Conservation (phyloP, 306 rosid species). For the Medicago lupulina region DNA sequence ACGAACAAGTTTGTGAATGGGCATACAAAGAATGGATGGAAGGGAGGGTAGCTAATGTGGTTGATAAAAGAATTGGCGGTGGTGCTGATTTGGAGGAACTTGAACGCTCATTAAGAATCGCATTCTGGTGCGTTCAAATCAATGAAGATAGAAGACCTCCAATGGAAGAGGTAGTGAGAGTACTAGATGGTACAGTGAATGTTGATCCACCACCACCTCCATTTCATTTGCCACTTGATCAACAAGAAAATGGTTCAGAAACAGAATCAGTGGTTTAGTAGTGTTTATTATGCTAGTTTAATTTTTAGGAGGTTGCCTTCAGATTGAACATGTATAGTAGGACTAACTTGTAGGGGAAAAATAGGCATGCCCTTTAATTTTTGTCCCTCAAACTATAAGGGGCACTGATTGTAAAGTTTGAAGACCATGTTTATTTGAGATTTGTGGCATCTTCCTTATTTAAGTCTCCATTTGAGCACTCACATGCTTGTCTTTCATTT, state of each 20-base stretch:
- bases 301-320: slow-evolving; percentile 33
- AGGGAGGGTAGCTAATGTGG: slow-evolving; percentile 53
- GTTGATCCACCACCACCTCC: slow-evolving; percentile 84
- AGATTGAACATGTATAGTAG: slow-evolving; percentile 56
- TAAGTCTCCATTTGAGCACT: background rate
- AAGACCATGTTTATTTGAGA: slow-evolving; percentile 32
- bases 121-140: slow-evolving; percentile 83
- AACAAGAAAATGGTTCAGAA: slow-evolving; percentile 48
- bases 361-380: slow-evolving; percentile 27
- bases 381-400: background rate
- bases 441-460: slow-evolving; percentile 22
- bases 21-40: slow-evolving; percentile 67
- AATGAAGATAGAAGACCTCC: slow-evolving; percentile 69
- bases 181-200: slow-evolving; percentile 67
- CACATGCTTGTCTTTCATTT: background rate
- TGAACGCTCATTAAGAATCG: slow-evolving; percentile 66
- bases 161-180: slow-evolving; percentile 80
- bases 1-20: slow-evolving; percentile 58
- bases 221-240: slow-evolving; percentile 45
- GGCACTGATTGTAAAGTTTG: slow-evolving; percentile 39
- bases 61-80: slow-evolving; percentile 61
- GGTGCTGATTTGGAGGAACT: slow-evolving; percentile 55
- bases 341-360: slow-evolving; percentile 57
- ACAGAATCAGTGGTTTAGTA: slow-evolving; percentile 31
- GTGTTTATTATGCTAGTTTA: slow-evolving; percentile 35